Evolutionary conservation across 2,329 filamentous ascomycete species (phyloP).

Genomic region (Alternaria brassicicola): DNA sequence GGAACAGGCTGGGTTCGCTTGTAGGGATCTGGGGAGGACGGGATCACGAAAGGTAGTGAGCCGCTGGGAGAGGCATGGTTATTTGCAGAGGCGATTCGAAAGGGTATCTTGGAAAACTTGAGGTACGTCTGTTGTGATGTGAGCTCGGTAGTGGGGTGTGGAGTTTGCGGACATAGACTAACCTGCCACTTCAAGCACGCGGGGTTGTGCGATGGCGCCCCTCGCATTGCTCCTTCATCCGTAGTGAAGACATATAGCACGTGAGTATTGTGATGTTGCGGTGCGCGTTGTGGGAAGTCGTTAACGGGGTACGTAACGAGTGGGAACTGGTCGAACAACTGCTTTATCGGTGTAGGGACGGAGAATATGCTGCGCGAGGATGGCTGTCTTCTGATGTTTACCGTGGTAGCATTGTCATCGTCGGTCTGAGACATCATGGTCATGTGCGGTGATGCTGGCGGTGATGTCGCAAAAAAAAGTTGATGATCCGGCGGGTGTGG

Average conservation of each 20-base stretch:
- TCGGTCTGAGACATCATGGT: conserved; percentile 30
- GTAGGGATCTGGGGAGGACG: conserved; percentile 44
- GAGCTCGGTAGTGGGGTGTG: conserved; percentile 8
- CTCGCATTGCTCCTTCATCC: conserved; percentile 64
- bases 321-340: conserved; percentile 84
- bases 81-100: conserved; percentile 72
- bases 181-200: conserved; percentile 97
- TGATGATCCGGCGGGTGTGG: conserved; percentile 25
- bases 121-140: conserved; percentile 72
- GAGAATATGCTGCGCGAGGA: conserved; percentile 47
- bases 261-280: conserved; percentile 55
- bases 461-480: conserved; percentile 35
- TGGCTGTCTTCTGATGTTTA: conserved; percentile 8
- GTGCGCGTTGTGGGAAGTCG: conserved; percentile 69
- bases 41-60: conserved; percentile 84
- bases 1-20: conserved; percentile 57
- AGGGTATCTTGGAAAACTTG: conserved; percentile 73
- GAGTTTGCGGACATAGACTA: conserved; percentile 33
- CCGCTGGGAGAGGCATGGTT: conserved; percentile 94
- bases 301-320: conserved; percentile 77
- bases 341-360: conserved; percentile 77
- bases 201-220: conserved; percentile 83
- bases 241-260: conserved; percentile 79
- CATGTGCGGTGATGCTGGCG: conserved; percentile 15
- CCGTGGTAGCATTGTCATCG: conserved; percentile 10